These are phyloP conservation scores for Erythrophleum ivorense DNA, from an alignment of 331 rosid genomes.

Conservation along the genomic window DNA sequence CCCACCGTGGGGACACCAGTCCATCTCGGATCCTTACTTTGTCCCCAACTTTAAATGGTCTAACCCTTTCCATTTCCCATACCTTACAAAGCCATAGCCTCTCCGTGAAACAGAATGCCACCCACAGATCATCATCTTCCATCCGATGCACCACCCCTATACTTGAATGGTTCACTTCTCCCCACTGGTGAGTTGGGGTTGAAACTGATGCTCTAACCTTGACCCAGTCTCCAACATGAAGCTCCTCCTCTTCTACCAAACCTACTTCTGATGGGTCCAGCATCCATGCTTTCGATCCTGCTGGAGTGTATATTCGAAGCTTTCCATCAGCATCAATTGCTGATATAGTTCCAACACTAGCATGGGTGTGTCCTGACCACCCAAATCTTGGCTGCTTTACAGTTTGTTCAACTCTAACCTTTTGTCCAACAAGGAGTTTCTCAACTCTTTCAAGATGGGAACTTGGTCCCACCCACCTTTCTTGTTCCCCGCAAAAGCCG, in stretches of 20 bases:
- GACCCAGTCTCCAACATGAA: conserved; percentile 89
- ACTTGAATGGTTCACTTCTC: conserved; percentile 87
- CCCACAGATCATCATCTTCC: conserved; percentile 91
- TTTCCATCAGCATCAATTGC: conserved; percentile 96
- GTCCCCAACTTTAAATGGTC: conserved; percentile 80
- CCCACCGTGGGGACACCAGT: conserved; percentile 85
- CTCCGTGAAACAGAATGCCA: conserved; percentile 84
- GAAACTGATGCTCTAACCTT: conserved; percentile 76
- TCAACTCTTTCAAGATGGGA: conserved; percentile 70
- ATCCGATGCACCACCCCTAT: conserved; percentile 87
- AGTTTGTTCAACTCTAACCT: conserved; percentile 68
- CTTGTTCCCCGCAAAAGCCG: conserved; percentile 94
- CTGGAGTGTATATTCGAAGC: conserved; percentile 87
- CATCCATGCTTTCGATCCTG: conserved; percentile 94
- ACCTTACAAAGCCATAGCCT: conserved; percentile 94
- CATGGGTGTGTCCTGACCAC: conserved; percentile 94
- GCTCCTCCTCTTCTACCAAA: conserved; percentile 78
- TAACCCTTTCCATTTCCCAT: conserved; percentile 74
- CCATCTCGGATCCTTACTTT: conserved; percentile 86
- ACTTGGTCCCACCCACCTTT: conserved; percentile 87
- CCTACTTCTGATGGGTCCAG: conserved; percentile 93
- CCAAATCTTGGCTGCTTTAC: conserved; percentile 89
- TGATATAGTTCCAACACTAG: conserved; percentile 76
- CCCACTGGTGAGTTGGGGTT: conserved; percentile 97
- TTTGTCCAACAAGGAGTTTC: conserved; percentile 73